Conservation (phyloP, 345 rosid genomes). For the Brassica incana region DNA sequence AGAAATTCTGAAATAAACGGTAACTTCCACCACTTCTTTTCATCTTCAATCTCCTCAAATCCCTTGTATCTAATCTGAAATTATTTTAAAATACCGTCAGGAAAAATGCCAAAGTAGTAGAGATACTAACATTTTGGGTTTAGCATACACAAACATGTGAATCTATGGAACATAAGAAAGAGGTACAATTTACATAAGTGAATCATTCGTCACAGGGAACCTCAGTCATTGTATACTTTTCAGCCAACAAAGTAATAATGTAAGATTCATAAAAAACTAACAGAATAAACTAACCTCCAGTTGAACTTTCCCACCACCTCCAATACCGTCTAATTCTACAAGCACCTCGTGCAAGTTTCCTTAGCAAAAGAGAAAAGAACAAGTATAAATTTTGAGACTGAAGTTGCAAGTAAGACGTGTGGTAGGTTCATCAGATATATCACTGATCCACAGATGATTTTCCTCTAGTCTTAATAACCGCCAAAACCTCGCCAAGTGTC, state of each 20-base stretch:
- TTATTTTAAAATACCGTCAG: not conserved
- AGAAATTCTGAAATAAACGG: constrained; percentile 73
- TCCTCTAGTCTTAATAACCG: constrained; percentile 6
- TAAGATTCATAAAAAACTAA: constrained; percentile 23
- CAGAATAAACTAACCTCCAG: constrained; percentile 66
- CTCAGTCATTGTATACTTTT: not conserved
- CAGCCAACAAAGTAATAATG: not conserved
- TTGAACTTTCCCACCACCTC: constrained; percentile 88
- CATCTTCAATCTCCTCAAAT: constrained; percentile 73
- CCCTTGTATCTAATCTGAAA: constrained; percentile 78
- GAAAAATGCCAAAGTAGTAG: not conserved
- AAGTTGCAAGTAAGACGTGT: not conserved
- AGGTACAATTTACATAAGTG: not conserved
- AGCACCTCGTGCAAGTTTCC: constrained; percentile 68
- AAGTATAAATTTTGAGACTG: constrained; percentile 1
- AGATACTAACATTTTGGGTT: not conserved
- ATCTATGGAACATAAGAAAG: not conserved
- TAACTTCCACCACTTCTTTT: constrained; percentile 78
- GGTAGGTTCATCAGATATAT: constrained; percentile 5
- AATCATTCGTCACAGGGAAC: not conserved
- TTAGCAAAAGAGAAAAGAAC: constrained; percentile 32
- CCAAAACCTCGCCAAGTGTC: not conserved
- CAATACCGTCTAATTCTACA: constrained; percentile 94
- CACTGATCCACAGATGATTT: constrained; percentile 6
- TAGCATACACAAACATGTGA: constrained; percentile 13